Evolutionary conservation across 1,284 basidiomycete genomes (phyloP).

Genomic region (Fomitopsis betulina): DNA sequence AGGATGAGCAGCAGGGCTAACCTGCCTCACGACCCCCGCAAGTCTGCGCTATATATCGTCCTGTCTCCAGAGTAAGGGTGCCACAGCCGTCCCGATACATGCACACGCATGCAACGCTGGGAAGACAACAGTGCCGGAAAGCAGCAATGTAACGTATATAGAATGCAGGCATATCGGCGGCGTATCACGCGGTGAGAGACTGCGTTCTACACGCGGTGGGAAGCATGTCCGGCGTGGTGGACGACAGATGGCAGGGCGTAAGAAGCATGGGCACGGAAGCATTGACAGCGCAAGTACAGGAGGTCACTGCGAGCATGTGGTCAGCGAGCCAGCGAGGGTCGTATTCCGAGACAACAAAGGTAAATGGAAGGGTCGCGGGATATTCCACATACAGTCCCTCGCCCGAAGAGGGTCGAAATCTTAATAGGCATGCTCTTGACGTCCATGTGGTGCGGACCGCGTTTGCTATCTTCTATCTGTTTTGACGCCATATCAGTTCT

Average conservation of each 20-base stretch:
- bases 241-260: background rate
- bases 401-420: background rate
- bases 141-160: background rate
- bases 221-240: constrained; percentile 4
- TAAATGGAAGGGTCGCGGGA: background rate
- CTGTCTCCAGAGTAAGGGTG: background rate
- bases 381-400: background rate
- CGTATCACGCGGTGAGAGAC: constrained; percentile 6
- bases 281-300: background rate
- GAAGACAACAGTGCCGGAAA: constrained; percentile 3
- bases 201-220: constrained; percentile 5
- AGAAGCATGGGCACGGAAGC: background rate
- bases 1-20: background rate
- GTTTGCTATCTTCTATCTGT: constrained; percentile 4
- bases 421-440: background rate
- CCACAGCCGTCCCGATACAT: constrained; percentile 1
- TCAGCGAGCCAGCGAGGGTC: background rate
- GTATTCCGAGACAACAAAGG: background rate
- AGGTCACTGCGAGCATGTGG: constrained; percentile 1
- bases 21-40: background rate
- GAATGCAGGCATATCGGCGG: constrained; percentile 4
- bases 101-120: constrained; percentile 4
- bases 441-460: constrained; percentile 1
- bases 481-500: background rate
- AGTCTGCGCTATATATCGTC: constrained; percentile 5